phyloP scores from a whole-genome alignment of 2,329 filamentous ascomycete genomes.

The Alternaria sp. region DNA sequence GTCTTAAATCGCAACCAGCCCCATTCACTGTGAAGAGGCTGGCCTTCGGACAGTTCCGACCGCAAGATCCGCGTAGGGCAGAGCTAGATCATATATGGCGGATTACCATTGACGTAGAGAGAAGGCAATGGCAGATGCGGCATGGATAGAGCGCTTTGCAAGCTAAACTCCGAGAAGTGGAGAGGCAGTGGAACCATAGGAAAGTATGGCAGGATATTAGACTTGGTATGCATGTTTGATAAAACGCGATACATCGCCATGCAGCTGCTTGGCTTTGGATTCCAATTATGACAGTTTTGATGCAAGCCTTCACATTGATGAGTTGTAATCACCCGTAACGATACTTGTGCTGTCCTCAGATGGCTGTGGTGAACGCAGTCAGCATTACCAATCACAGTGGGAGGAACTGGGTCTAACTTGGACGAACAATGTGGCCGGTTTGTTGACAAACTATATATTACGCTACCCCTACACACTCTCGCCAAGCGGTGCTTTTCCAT shows the following conservation, averaged over 20 bases:
- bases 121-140: background rate
- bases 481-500: slow-evolving; percentile 7
- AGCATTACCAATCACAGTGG: background rate
- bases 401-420: background rate
- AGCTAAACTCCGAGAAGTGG: background rate
- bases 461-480: background rate
- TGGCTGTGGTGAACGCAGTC: background rate
- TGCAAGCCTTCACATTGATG: background rate
- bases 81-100: background rate
- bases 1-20: background rate
- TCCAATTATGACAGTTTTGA: background rate
- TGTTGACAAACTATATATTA: background rate
- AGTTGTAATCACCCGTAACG: background rate
- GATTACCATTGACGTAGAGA: background rate
- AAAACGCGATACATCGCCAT: background rate
- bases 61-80: background rate
- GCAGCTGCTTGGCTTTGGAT: background rate
- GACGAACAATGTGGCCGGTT: background rate
- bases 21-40: background rate
- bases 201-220: background rate
- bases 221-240: background rate
- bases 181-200: background rate
- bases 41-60: background rate
- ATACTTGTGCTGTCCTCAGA: background rate
- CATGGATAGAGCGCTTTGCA: background rate